Conservation (phyloP, 306 rosid species). For the Coriaria nepalensis region DNA sequence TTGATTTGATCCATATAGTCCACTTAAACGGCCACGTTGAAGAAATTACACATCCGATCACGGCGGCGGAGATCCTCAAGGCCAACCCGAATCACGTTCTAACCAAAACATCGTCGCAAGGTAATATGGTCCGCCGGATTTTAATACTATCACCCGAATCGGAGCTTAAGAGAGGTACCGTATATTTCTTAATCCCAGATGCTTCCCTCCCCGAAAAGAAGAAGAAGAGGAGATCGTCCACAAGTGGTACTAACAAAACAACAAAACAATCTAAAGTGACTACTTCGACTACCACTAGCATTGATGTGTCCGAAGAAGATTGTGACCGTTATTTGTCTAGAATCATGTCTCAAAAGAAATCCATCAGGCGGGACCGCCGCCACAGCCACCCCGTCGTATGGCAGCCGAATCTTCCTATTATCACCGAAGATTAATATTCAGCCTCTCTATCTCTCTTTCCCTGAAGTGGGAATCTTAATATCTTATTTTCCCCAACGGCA, state of each 20-base stretch:
- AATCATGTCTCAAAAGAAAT: constrained; percentile 36
- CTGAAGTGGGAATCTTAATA: too few species aligned
- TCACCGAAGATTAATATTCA: constrained; percentile 46
- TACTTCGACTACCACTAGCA: neutral
- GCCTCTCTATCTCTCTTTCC: too few species aligned
- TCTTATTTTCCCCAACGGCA: too few species aligned
- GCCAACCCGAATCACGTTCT: constrained; percentile 86
- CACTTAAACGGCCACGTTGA: constrained; percentile 81
- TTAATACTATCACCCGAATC: constrained; percentile 76
- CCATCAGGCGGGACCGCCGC: constrained; percentile 40
- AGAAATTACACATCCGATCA: constrained; percentile 62
- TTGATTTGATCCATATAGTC: constrained; percentile 83
- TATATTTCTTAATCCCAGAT: constrained; percentile 80
- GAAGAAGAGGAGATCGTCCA: constrained; percentile 25
- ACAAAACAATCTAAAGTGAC: constrained; percentile 1
- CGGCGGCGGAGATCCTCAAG: constrained; percentile 69
- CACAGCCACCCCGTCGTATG: constrained; percentile 42
- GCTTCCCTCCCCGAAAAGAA: constrained; percentile 43
- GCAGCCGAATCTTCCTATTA: constrained; percentile 71
- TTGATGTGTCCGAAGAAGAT: neutral
- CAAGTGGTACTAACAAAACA: constrained; percentile 14
- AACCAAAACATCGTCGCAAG: constrained; percentile 76
- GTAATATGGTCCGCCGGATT: constrained; percentile 64
- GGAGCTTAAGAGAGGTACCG: constrained; percentile 81
- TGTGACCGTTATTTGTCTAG: constrained; percentile 14